Percentiles rank a stretch among this genome's conserved stretches.
These are phyloP conservation scores for Ceratocystis destructans DNA, from an alignment of 2,329 filamentous ascomycete species.

Conservation along the genomic window DNA sequence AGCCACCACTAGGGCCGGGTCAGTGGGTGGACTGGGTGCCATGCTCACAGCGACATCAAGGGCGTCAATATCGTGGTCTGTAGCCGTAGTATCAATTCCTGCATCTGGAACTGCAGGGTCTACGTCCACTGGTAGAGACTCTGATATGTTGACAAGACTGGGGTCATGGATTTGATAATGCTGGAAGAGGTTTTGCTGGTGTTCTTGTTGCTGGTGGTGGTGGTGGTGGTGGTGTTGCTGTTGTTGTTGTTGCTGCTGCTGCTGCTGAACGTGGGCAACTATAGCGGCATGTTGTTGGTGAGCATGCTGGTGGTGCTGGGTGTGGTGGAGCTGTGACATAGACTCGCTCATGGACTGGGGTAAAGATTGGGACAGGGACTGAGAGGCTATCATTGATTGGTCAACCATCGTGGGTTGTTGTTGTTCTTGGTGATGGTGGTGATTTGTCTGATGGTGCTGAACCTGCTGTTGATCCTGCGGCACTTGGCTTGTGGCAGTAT, in stretches of 20 bases:
- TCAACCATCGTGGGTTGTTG: slow-evolving; percentile 18
- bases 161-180: slow-evolving; percentile 6
- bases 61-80: background rate
- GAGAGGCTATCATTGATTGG: background rate
- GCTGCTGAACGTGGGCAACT: slow-evolving; percentile 4
- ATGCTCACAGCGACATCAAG: slow-evolving; percentile 1
- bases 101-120: background rate
- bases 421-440: slow-evolving; percentile 3
- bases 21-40: slow-evolving; percentile 4
- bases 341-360: background rate
- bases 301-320: slow-evolving; percentile 9
- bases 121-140: background rate
- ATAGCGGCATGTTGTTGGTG: slow-evolving; percentile 5
- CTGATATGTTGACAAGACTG: background rate
- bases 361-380: background rate
- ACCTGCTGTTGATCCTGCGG: background rate
- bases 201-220: background rate
- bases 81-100: background rate
- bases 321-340: slow-evolving; percentile 2
- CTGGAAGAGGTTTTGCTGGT: background rate
- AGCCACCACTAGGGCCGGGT: slow-evolving; percentile 4
- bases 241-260: slow-evolving; percentile 8
- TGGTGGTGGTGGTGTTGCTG: background rate
- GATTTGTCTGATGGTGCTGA: background rate
- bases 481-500: background rate